Conservation (phyloP, 306 rosid genomes). For the Cyclanthera cordifolia region DNA sequence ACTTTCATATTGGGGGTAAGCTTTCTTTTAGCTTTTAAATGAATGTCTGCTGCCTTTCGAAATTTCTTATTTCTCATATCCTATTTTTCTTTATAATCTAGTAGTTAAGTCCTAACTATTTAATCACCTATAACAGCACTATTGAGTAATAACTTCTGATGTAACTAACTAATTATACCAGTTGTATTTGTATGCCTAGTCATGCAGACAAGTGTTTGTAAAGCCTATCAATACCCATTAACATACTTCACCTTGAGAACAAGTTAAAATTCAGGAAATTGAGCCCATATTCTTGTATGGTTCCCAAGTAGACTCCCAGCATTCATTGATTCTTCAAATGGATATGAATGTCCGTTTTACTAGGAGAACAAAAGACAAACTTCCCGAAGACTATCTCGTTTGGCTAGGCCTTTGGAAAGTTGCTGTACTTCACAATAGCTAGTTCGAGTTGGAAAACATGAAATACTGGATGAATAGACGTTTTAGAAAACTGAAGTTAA, state of each 20-base stretch:
- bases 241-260: not conserved
- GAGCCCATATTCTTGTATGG: not conserved
- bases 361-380: not conserved
- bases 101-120: not conserved
- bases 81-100: not conserved
- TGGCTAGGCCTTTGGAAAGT: not conserved
- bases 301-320: not conserved
- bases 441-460: not conserved
- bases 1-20: conserved; percentile 45
- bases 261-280: not conserved
- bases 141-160: not conserved
- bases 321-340: not conserved
- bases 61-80: not conserved
- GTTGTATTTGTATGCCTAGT: not conserved
- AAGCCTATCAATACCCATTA: not conserved
- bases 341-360: not conserved
- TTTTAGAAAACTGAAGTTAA: not conserved
- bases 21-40: not conserved
- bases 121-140: not conserved
- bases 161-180: not conserved
- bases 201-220: not conserved
- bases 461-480: not conserved
- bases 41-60: too few species aligned
- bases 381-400: not conserved
- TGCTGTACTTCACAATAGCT: not conserved